A percentile compares a stretch with the other conserved stretches of the same genome.
These are phyloP conservation scores for Guyanaporus albipodus DNA, from an alignment of 768 basidiomycete genomes.

Conservation along the genomic window DNA sequence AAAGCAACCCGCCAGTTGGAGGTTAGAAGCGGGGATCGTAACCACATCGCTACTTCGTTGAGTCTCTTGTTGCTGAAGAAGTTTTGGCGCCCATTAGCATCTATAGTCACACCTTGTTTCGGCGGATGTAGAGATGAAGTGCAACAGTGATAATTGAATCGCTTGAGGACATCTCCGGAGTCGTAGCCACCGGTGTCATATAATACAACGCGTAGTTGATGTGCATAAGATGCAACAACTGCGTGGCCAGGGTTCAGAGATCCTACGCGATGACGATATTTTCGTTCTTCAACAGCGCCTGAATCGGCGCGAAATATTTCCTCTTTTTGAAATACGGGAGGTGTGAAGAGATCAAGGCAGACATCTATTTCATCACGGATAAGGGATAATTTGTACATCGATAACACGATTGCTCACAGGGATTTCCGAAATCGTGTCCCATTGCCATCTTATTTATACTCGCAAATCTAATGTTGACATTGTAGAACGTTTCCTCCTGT, in stretches of 20 bases:
- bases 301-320: conserved; percentile 53
- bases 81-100: conserved; percentile 39
- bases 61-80: conserved; percentile 54
- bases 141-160: conserved; percentile 53
- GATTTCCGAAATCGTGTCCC: conserved; percentile 59
- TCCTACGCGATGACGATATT: conserved; percentile 54
- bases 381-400: conserved; percentile 8
- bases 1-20: conserved; percentile 63
- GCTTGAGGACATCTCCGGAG: conserved; percentile 34
- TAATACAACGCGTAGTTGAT: conserved; percentile 63
- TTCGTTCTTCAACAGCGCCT: conserved; percentile 19
- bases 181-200: conserved; percentile 41
- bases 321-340: conserved; percentile 60
- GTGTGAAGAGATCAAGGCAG: conserved; percentile 63
- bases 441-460: conserved; percentile 58
- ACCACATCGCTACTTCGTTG: conserved; percentile 39
- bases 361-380: conserved; percentile 42
- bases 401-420: conserved; percentile 44
- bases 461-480: conserved; percentile 51
- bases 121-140: conserved; percentile 43
- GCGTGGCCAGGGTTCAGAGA: conserved; percentile 56
- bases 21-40: conserved; percentile 39
- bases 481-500: conserved; percentile 47
- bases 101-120: conserved; percentile 38
- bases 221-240: conserved; percentile 62